phyloP scores from a whole-genome alignment of 139 green algal genomes.

The Pleodorina starrii region DNA sequence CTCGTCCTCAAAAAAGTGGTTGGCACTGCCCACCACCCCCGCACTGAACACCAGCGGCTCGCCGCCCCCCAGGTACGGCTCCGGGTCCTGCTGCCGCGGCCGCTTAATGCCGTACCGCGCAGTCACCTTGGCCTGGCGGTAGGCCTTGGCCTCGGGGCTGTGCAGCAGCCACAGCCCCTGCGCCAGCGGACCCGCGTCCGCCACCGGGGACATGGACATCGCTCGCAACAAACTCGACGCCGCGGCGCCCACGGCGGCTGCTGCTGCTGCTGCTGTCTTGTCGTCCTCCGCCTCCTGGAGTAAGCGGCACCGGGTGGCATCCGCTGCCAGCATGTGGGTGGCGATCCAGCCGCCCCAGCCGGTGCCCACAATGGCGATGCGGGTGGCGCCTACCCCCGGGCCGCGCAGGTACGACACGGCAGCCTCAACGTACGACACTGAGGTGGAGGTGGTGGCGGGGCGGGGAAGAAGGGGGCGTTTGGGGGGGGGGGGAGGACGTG shows the following conservation, averaged over 20 bases:
- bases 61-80: not conserved
- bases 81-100: not conserved
- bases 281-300: not conserved
- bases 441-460: too few relatives aligned
- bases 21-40: not conserved
- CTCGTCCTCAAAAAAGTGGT: constrained; percentile 29
- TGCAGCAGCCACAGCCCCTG: not conserved
- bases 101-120: not conserved
- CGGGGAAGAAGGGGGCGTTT: too few relatives aligned
- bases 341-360: constrained; percentile 36
- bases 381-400: not conserved
- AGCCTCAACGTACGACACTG: not conserved
- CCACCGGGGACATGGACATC: not conserved
- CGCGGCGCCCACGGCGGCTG: not conserved
- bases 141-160: not conserved
- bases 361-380: constrained; percentile 4
- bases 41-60: not conserved
- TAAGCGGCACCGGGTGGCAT: not conserved
- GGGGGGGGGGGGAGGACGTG: too few relatives aligned
- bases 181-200: not conserved
- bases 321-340: not conserved
- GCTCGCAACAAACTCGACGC: not conserved
- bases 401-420: constrained; percentile 29
- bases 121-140: not conserved
- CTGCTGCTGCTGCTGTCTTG: not conserved